Evolutionary conservation across 2,329 filamentous ascomycete genomes (phyloP).

Genomic region (Fusarium zealandicum): DNA sequence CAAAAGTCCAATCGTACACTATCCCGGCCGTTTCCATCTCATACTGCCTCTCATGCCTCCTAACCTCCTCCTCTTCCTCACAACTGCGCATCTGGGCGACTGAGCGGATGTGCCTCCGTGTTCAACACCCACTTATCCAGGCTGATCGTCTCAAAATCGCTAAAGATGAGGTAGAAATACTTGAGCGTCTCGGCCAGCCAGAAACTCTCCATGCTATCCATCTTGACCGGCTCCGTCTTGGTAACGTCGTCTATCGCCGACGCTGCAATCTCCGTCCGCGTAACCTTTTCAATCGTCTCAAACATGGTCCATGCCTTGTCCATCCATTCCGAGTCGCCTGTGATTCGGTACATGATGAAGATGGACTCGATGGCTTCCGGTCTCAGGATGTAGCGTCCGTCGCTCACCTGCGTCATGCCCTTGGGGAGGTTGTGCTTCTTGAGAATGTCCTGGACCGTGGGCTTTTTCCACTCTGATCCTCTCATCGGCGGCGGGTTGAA

Average conservation of each 20-base stretch:
- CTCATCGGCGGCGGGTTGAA: conserved; percentile 35
- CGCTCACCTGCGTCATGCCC: conserved; percentile 63
- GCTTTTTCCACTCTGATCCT: conserved; percentile 35
- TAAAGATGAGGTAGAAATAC: conserved; percentile 71
- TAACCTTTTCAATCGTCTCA: conserved; percentile 65
- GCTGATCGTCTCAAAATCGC: conserved; percentile 63
- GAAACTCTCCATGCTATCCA: conserved; percentile 77
- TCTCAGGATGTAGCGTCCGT: conserved; percentile 69
- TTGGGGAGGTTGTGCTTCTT: conserved; percentile 50
- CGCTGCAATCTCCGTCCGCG: conserved; percentile 67
- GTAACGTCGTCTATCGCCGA: conserved; percentile 70
- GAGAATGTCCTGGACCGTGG: conserved; percentile 36
- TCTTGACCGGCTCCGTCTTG: conserved; percentile 44
- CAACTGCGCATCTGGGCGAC: conserved; percentile 27
- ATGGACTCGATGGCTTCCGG: conserved; percentile 83
- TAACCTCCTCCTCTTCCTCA: conserved; percentile 9
- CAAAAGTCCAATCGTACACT: conserved; percentile 6
- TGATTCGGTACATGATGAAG: conserved; percentile 79
- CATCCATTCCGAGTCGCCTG: conserved; percentile 69
- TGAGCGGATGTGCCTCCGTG: conserved; percentile 63
- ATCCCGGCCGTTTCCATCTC: conserved; percentile 5
- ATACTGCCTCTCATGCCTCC: not conserved
- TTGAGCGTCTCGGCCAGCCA: conserved; percentile 75
- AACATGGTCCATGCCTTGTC: conserved; percentile 81
- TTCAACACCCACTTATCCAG: conserved; percentile 69